Evolutionary conservation across 768 basidiomycete genomes (phyloP).

Genomic region (Rhodotorula kratochvilovae): DNA sequence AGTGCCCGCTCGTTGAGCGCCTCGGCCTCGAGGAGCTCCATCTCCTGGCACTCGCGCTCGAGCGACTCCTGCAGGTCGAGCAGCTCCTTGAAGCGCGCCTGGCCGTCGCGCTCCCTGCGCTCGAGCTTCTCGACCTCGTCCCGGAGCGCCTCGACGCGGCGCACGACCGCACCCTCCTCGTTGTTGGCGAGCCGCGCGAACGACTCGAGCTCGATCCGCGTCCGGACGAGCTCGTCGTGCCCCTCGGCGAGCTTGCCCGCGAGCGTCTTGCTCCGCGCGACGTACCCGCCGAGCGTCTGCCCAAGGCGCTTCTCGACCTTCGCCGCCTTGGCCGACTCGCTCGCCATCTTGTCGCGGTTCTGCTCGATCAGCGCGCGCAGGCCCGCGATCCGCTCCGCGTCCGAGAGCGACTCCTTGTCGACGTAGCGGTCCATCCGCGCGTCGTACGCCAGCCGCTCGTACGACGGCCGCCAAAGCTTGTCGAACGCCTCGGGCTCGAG

Average conservation of each 20-base stretch:
- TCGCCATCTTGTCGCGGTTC: slow-evolving; percentile 66
- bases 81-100: slow-evolving; percentile 78
- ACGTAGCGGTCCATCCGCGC: slow-evolving; percentile 61
- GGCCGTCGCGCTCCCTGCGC: slow-evolving; percentile 68
- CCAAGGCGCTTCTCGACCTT: slow-evolving; percentile 88
- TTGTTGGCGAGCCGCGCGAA: slow-evolving; percentile 67
- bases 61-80: slow-evolving; percentile 52
- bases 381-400: slow-evolving; percentile 61
- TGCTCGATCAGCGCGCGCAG: slow-evolving; percentile 61
- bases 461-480: slow-evolving; percentile 43
- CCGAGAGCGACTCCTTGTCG: slow-evolving; percentile 58
- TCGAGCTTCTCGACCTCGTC: slow-evolving; percentile 83
- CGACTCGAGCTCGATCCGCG: slow-evolving; percentile 68
- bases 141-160: slow-evolving; percentile 68
- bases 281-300: slow-evolving; percentile 85
- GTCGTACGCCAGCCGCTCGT: slow-evolving; percentile 60
- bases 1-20: slow-evolving; percentile 54
- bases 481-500: slow-evolving; percentile 37
- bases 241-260: slow-evolving; percentile 51
- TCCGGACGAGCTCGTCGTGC: slow-evolving; percentile 66
- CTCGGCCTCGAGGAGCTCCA: slow-evolving; percentile 38
- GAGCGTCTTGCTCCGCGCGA: slow-evolving; percentile 65
- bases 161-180: slow-evolving; percentile 59
- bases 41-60: slow-evolving; percentile 44
- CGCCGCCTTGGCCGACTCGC: slow-evolving; percentile 70